These are phyloP conservation scores for Phlebiopsis flavidoalba DNA, from an alignment of 768 basidiomycete genomes.

Conservation along the genomic window DNA sequence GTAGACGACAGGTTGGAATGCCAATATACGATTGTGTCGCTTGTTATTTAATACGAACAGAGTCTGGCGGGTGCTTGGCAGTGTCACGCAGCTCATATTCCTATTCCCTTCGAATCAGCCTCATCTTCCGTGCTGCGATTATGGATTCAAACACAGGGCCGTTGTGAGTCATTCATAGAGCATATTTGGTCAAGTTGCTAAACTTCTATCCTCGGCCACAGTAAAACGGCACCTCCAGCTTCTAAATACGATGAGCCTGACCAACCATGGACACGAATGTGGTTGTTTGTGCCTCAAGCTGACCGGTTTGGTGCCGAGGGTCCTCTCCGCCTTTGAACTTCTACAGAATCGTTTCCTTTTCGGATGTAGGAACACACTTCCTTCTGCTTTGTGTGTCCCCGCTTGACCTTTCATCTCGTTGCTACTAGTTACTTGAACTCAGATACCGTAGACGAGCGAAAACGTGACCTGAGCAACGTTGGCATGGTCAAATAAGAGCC, in stretches of 20 bases:
- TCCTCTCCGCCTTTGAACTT: slow-evolving; percentile 3
- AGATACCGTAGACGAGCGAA: too few relatives aligned
- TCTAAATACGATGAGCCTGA: slow-evolving; percentile 10
- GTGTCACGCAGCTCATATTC: slow-evolving; percentile 42
- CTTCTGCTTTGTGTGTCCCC: neutral
- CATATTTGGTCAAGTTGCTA: slow-evolving; percentile 49
- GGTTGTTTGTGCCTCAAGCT: neutral
- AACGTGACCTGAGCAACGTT: too few relatives aligned
- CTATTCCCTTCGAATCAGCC: slow-evolving; percentile 33
- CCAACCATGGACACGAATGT: slow-evolving; percentile 5
- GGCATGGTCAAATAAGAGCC: too few relatives aligned
- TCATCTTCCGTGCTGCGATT: slow-evolving; percentile 49
- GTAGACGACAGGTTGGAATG: neutral
- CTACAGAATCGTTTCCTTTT: slow-evolving; percentile 10
- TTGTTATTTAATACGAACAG: neutral
- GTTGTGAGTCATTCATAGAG: slow-evolving; percentile 43
- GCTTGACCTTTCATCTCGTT: slow-evolving; percentile 7
- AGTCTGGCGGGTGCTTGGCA: slow-evolving; percentile 52
- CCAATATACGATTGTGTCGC: too few relatives aligned
- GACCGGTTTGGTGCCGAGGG: slow-evolving; percentile 6
- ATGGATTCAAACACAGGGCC: slow-evolving; percentile 49
- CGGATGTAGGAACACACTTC: slow-evolving; percentile 28
- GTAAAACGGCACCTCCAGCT: slow-evolving; percentile 35
- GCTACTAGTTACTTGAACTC: slow-evolving; percentile 52
- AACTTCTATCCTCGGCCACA: slow-evolving; percentile 52